These are phyloP conservation scores for Camellia granthamiana DNA, from an alignment of 148 eudicot species.

Conservation along the genomic window DNA sequence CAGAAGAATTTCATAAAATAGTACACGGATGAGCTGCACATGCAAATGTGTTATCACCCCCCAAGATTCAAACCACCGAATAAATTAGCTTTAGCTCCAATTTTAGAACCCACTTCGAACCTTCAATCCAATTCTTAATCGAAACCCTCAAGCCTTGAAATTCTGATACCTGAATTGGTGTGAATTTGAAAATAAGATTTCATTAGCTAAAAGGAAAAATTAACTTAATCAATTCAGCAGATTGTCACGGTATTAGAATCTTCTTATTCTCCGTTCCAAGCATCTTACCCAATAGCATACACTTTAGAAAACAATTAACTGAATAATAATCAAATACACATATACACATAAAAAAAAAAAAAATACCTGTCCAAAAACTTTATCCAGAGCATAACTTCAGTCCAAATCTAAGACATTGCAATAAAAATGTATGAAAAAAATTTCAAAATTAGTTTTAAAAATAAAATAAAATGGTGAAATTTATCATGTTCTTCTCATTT, in stretches of 20 bases:
- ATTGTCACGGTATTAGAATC: neutral
- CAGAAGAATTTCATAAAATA: too few relatives aligned
- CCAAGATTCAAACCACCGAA: neutral
- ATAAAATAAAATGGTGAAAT: too few relatives aligned
- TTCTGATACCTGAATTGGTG: neutral
- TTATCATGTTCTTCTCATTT: too few relatives aligned
- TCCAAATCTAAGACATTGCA: constrained; percentile 14
- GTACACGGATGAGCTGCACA: too few relatives aligned
- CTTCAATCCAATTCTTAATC: neutral
- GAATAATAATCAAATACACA: neutral
- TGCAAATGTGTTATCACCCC: neutral
- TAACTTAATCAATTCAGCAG: neutral
- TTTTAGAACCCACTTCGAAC: neutral
- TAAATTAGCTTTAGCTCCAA: neutral
- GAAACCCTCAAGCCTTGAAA: neutral
- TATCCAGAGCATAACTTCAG: constrained; percentile 17
- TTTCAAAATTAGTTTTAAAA: too few relatives aligned
- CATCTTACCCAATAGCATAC: constrained; percentile 7
- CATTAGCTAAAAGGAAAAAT: neutral
- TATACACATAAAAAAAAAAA: neutral
- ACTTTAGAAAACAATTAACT: neutral
- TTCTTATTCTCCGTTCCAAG: neutral
- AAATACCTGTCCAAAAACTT: neutral
- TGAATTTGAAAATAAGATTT: neutral
- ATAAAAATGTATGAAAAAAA: neutral